Evolutionary conservation across 352 stramenopile species (phyloP).

Genomic region (Pythium sp.): DNA sequence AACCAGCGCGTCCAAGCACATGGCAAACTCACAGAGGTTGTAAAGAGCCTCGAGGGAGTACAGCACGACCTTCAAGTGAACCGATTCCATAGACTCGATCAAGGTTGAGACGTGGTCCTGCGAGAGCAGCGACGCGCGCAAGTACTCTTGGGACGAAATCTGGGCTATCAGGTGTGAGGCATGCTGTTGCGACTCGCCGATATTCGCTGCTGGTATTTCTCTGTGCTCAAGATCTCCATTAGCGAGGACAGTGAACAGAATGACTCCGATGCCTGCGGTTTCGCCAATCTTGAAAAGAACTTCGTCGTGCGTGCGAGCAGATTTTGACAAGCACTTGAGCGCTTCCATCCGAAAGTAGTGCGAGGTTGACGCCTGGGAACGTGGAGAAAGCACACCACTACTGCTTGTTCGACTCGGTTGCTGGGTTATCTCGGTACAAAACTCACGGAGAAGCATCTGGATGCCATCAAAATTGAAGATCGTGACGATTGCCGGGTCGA

Average conservation of each 20-base stretch:
- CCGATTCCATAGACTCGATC: slow-evolving; percentile 73
- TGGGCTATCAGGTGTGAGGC: slow-evolving; percentile 59
- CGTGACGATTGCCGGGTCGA: slow-evolving; percentile 51
- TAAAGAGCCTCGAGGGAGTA: slow-evolving; percentile 54
- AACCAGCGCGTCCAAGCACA: slow-evolving; percentile 67
- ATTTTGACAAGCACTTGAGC: slow-evolving; percentile 68
- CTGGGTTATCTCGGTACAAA: slow-evolving; percentile 23
- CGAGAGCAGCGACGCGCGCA: slow-evolving; percentile 48
- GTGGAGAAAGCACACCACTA: slow-evolving; percentile 8
- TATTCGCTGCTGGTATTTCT: slow-evolving; percentile 7
- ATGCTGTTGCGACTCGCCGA: slow-evolving; percentile 42
- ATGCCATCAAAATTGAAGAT: slow-evolving; percentile 69
- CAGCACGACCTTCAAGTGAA: slow-evolving; percentile 63
- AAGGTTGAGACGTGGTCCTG: slow-evolving; percentile 55
- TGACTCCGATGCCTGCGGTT: slow-evolving; percentile 31
- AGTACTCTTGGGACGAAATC: slow-evolving; percentile 47
- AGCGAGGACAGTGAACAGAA: slow-evolving; percentile 45
- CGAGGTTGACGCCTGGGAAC: slow-evolving; percentile 3
- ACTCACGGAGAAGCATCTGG: slow-evolving; percentile 51
- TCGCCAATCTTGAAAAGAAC: slow-evolving; percentile 67
- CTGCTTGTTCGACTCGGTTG: slow-evolving; percentile 16
- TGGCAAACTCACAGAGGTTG: slow-evolving; percentile 53
- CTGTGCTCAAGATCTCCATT: neutral
- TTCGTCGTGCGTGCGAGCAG: slow-evolving; percentile 50
- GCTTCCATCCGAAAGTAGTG: slow-evolving; percentile 41